phyloP scores from a whole-genome alignment of 2,329 filamentous ascomycete genomes.

The Pseudogymnoascus sp. region DNA sequence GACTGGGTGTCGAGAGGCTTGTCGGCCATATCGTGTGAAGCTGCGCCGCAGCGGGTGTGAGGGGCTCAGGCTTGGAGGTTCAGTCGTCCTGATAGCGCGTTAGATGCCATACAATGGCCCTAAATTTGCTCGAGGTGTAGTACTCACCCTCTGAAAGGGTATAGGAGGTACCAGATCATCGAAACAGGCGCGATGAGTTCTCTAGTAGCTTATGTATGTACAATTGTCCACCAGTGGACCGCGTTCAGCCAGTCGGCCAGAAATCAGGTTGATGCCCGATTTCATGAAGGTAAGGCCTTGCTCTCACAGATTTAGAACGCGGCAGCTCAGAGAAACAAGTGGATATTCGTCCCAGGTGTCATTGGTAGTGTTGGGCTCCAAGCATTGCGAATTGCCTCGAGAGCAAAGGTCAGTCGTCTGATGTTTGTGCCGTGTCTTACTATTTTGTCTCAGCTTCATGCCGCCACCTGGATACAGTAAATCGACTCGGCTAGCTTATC shows the following conservation, averaged over 20 bases:
- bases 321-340: not conserved
- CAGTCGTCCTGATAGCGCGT: conserved; percentile 52
- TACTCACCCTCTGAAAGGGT: conserved; percentile 67
- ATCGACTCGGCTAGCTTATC: not conserved
- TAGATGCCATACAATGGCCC: conserved; percentile 16
- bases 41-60: conserved; percentile 57
- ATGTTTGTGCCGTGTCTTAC: not conserved
- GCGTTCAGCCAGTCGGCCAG: not conserved
- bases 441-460: not conserved
- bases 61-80: conserved; percentile 58
- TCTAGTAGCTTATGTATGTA: not conserved
- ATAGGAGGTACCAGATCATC: conserved; percentile 72
- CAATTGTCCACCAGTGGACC: not conserved
- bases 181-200: not conserved
- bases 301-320: not conserved
- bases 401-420: not conserved
- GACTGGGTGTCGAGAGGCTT: conserved; percentile 65
- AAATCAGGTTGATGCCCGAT: not conserved
- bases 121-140: not conserved
- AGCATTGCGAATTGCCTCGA: not conserved
- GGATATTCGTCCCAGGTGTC: not conserved
- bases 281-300: not conserved
- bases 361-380: not conserved
- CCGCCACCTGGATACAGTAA: not conserved
- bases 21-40: conserved; percentile 62